Base-by-base conservation (phyloP, 2,329 filamentous ascomycete species). In the Dendrostoma leiphaemia region DNA sequence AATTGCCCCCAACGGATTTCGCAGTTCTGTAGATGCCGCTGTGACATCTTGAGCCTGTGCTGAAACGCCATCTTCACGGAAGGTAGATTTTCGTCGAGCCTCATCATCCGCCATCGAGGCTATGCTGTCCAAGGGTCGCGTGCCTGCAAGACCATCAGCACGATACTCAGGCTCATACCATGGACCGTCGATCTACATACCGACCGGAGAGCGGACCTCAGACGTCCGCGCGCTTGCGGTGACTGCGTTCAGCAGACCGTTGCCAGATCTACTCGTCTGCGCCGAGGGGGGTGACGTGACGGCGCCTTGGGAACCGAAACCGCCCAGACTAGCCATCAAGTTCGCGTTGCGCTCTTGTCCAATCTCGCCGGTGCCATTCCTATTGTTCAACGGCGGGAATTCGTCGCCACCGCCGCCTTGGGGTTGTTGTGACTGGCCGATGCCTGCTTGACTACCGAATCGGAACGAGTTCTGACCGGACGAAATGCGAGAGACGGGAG, bases 241-340 rank as follows among this genome's bases (percentile, higher is more conserved):
- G n/a, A 87, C 69, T 3, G 83, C 84, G 63, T 84, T 86, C 43
- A 87, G 69, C 35, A 87, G 71, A 8, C 83, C 83, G 63, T 87
- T 87, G 12, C 79, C 82, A 19, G 67, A 66, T 52, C 81, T 73
- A 53, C 71, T 76, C 37, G 69, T 68, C 53, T 74, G 74, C 49
- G 73, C 64, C 19, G 72, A n/a, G n/a, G n/a, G 59, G 37, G 66
- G 64, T 38, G 69, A 66, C 56, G 73, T 60, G 4, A 71, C 66
- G 47, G 71, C 70, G 23, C 69, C 70, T 59, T 79, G 79, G 21
- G 75, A 69, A 37, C 75, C 76, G 56, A 85, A 84, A 38, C 52
- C 78, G 6, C 77, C 78, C 48, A 83, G 62, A 43, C 75, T 78
- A 23, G 78, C 77, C 72, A 84, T 78, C 51, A 84, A 59, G 59